Evolutionary conservation across 805 yeast species (phyloP).

Genomic region (Pichia nakasei): DNA sequence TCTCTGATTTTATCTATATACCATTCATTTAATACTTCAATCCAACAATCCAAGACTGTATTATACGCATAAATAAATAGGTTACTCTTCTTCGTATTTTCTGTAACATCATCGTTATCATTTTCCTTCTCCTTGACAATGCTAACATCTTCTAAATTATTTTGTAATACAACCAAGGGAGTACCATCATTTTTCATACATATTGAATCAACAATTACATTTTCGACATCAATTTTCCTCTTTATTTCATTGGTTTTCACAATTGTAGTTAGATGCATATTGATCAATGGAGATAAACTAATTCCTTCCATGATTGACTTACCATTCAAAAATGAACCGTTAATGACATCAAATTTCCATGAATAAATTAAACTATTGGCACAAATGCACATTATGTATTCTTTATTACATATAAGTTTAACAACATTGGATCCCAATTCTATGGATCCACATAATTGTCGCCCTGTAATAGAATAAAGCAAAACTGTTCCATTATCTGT

Average conservation of each 20-base stretch:
- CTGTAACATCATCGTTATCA: neutral
- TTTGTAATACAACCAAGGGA: slow-evolving; percentile 28
- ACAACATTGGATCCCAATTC: slow-evolving; percentile 44
- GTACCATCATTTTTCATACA: slow-evolving; percentile 29
- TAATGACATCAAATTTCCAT: slow-evolving; percentile 32
- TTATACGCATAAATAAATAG: slow-evolving; percentile 33
- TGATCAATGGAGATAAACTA: slow-evolving; percentile 47
- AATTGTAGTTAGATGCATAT: slow-evolving; percentile 20
- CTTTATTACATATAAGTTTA: slow-evolving; percentile 27
- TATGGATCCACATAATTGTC: slow-evolving; percentile 36
- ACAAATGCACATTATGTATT: slow-evolving; percentile 36
- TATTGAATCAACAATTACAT: slow-evolving; percentile 14
- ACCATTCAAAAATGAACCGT: slow-evolving; percentile 6
- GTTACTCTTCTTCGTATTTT: slow-evolving; percentile 26
- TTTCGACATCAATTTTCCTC: slow-evolving; percentile 18
- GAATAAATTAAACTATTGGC: slow-evolving; percentile 40
- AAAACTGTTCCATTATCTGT: slow-evolving; percentile 52
- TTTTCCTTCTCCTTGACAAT: no score
- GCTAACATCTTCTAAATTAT: neutral
- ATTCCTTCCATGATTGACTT: slow-evolving; percentile 33
- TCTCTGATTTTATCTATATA: slow-evolving; percentile 8
- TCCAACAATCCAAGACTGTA: slow-evolving; percentile 38
- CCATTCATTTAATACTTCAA: slow-evolving; percentile 35
- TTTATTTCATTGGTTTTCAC: slow-evolving; percentile 6
- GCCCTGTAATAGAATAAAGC: slow-evolving; percentile 37